These are phyloP conservation scores for Hsuehochloa calcarea DNA, from an alignment of 176 grass and related monocot species.

Conservation along the genomic window DNA sequence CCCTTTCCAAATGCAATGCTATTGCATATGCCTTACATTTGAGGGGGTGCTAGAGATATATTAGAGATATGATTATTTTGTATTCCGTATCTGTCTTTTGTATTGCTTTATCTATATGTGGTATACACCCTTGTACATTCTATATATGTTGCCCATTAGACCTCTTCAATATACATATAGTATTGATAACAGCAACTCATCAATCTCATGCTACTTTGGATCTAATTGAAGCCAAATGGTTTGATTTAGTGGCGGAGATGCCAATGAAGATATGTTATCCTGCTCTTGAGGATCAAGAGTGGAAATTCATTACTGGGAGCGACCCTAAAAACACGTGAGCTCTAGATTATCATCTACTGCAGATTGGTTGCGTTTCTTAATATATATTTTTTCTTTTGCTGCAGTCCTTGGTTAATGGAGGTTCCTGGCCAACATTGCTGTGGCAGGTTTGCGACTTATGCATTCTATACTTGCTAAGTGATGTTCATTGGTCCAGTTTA, in stretches of 20 bases:
- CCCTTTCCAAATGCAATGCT: no score
- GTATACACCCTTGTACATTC: no score
- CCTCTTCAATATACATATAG: no score
- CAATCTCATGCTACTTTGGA: slow-evolving; percentile 87
- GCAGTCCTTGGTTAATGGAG: slow-evolving; percentile 87
- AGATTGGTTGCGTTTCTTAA: background rate
- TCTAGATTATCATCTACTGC: slow-evolving; percentile 4
- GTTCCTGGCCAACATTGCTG: slow-evolving; percentile 84
- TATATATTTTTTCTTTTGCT: slow-evolving; percentile 28
- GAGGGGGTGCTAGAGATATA: no score
- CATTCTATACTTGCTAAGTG: background rate
- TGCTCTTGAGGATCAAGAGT: slow-evolving; percentile 80
- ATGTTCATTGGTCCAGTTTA: background rate
- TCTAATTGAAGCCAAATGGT: slow-evolving; percentile 80
- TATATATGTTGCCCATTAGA: no score
- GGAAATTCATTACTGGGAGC: slow-evolving; percentile 85
- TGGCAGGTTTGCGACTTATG: slow-evolving; percentile 61
- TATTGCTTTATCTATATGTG: no score
- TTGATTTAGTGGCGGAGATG: slow-evolving; percentile 86
- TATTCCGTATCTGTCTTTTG: no score
- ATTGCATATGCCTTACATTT: no score
- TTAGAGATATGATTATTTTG: no score
- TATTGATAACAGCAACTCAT: slow-evolving; percentile 64
- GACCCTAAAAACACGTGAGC: slow-evolving; percentile 90
- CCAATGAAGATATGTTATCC: slow-evolving; percentile 93